phyloP scores from a whole-genome alignment of 2,329 filamentous ascomycete genomes.

The Diaporthe vexans region DNA sequence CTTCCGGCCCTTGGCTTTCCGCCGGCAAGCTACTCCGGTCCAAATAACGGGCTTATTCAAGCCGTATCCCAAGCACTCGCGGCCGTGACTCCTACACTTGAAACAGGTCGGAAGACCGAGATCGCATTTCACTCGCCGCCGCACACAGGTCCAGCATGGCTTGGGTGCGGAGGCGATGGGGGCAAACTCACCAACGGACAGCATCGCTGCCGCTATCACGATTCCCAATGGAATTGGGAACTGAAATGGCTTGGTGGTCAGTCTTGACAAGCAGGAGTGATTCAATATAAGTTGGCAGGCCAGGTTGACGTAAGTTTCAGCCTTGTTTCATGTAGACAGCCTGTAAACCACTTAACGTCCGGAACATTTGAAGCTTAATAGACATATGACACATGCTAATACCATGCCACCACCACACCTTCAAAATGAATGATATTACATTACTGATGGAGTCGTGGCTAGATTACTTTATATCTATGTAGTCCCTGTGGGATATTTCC shows the following conservation, averaged over 20 bases:
- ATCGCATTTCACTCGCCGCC: conserved; percentile 41
- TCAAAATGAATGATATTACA: no score
- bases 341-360: background rate
- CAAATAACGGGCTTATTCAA: background rate
- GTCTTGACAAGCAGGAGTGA: background rate
- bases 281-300: background rate
- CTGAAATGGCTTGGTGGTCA: background rate
- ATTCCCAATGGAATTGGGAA: background rate
- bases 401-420: no score
- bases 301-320: background rate
- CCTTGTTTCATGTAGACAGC: background rate
- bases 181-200: background rate
- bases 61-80: conserved; percentile 33
- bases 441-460: no score
- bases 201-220: background rate
- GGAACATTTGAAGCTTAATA: background rate
- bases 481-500: no score
- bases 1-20: background rate
- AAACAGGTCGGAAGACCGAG: conserved; percentile 37
- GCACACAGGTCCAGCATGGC: conserved; percentile 41
- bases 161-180: background rate
- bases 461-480: no score
- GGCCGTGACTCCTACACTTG: conserved; percentile 36
- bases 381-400: no score
- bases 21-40: conserved; percentile 8